Evolutionary conservation across 1,284 basidiomycete genomes (phyloP).

Genomic region (Xerocomus cyaneibrunnescens): DNA sequence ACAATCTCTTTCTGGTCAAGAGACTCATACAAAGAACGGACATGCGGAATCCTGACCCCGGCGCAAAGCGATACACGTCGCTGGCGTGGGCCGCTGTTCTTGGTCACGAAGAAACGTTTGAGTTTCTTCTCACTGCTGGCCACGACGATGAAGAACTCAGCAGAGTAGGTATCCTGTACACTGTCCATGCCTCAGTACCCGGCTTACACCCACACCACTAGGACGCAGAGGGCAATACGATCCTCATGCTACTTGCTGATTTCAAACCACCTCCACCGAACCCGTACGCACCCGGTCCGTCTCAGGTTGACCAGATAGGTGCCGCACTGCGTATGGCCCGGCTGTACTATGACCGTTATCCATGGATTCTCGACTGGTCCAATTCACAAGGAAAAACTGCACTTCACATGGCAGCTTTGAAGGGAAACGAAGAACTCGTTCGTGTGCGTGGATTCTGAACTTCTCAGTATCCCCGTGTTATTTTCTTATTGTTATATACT

Average conservation of each 20-base stretch:
- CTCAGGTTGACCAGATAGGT: conserved; percentile 60
- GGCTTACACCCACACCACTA: conserved; percentile 35
- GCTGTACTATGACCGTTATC: conserved; percentile 77
- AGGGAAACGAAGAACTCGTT: conserved; percentile 87
- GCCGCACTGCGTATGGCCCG: conserved; percentile 78
- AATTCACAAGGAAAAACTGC: conserved; percentile 88
- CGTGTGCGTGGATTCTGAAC: conserved; percentile 50
- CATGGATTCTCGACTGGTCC: conserved; percentile 87
- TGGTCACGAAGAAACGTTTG: conserved; percentile 86
- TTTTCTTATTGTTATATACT: conserved; percentile 21
- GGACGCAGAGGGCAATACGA: conserved; percentile 89
- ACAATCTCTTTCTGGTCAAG: conserved; percentile 87
- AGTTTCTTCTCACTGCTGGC: conserved; percentile 78
- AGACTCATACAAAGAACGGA: conserved; percentile 79
- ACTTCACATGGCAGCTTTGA: conserved; percentile 83
- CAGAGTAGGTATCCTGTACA: conserved; percentile 56
- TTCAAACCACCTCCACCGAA: conserved; percentile 54
- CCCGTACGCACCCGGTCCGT: conserved; percentile 46
- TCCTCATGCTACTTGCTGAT: conserved; percentile 85
- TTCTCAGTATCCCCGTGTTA: conserved; percentile 9
- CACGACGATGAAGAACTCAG: conserved; percentile 91
- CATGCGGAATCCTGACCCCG: conserved; percentile 84
- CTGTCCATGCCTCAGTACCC: conserved; percentile 1
- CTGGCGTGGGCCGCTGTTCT: conserved; percentile 86
- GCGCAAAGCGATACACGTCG: conserved; percentile 73